Base-by-base conservation (phyloP, 495 filamentous ascomycete genomes). In the Wilcoxina mikolae region DNA sequence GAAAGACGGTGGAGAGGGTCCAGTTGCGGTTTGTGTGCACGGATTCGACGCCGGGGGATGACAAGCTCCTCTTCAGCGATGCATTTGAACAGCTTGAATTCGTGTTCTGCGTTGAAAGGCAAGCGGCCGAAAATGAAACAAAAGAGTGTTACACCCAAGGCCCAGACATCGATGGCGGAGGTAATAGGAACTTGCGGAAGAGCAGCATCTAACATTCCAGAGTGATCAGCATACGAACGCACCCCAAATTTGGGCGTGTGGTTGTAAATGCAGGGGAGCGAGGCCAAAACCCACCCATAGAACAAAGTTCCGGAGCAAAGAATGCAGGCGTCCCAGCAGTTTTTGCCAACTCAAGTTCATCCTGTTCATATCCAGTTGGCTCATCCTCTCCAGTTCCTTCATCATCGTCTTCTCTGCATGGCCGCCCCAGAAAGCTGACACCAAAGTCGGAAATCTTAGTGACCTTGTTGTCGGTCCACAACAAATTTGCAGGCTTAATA, bases 391-490 rank as follows among this genome's bases (percentile, higher is more conserved):
- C 83, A 17, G 88, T 72, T 39, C 83, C 79, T 57, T 90, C 86
- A 10, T 80, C 73, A 53, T 89, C 84, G 56, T 84, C 83, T 42
- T 82, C 77, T 51, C 84, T 72, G 55, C 87, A 81, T 0, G 86
- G 84, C 49, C 84, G 78, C 20, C 91, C 93, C 42, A 96, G 81
- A 67, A 95, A 99, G 0, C 91, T 96, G 3, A 99, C 91, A 26
- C 91, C 91, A 70, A 99, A 99, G 65, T 99, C 91, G n/a, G 91
- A 96, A 45, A 99, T 99, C 73, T 96, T 99, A 58, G 94, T 85
- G 11, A 83, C 79, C 61, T 87, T 78, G 59, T 87, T 83, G 54
- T 74, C 77, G 3, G 87, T 94, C 71, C 87, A 84, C 5, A 99
- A 74, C 3, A 99, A 75, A 67, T 99, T 99, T n/a, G 90, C 88